phyloP scores from a whole-genome alignment of 768 basidiomycete species.

The Leccinum subgranulosum region DNA sequence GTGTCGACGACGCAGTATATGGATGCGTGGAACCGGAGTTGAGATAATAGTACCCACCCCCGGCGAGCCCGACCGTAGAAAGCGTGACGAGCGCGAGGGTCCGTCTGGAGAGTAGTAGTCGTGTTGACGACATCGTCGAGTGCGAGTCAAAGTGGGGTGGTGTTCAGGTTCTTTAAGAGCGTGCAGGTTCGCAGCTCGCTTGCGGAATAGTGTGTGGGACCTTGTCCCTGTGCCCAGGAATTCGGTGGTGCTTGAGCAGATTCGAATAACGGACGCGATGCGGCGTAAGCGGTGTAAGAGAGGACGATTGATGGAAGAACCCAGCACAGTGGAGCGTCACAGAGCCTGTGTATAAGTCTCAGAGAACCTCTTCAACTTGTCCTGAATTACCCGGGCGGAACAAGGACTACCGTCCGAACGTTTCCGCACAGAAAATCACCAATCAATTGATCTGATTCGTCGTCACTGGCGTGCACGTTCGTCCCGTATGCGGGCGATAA shows the following conservation, averaged over 20 bases:
- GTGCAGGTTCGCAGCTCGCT: not conserved
- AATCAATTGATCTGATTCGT: not conserved
- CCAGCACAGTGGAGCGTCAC: too few relatives aligned
- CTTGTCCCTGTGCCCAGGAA: not conserved
- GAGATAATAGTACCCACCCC: constrained; percentile 66
- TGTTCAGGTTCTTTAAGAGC: not conserved
- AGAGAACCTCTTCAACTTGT: not conserved
- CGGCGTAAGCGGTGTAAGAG: not conserved
- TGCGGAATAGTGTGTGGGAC: not conserved
- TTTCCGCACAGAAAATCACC: not conserved
- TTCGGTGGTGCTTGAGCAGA: not conserved
- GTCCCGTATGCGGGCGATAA: not conserved
- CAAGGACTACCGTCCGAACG: not conserved
- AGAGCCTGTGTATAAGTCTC: not conserved
- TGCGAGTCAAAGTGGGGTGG: not conserved
- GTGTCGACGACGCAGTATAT: constrained; percentile 59
- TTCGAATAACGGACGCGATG: not conserved
- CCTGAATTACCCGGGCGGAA: not conserved
- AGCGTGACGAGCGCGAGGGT: constrained; percentile 52
- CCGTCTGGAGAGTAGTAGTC: constrained; percentile 49
- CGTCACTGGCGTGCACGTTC: constrained; percentile 1
- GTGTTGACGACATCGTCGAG: constrained; percentile 10
- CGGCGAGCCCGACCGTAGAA: constrained; percentile 50
- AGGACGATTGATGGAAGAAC: not conserved
- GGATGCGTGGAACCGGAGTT: constrained; percentile 59